Evolutionary conservation across 495 filamentous ascomycete species (phyloP).

Genomic region (Neurospora sp.): DNA sequence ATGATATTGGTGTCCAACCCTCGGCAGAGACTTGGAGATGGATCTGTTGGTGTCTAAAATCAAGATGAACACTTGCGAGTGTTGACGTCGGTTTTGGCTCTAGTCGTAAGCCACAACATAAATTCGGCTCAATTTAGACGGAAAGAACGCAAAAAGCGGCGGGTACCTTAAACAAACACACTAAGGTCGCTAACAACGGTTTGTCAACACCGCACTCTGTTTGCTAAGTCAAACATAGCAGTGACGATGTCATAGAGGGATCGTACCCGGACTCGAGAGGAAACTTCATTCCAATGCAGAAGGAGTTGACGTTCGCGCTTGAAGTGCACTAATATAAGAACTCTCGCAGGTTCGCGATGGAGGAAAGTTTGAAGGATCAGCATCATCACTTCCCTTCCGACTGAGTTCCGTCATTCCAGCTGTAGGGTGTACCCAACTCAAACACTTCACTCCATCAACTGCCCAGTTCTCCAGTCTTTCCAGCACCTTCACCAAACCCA

Average conservation of each 20-base stretch:
- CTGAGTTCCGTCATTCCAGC: too few relatives aligned
- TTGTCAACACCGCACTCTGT: not conserved
- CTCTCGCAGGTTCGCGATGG: too few relatives aligned
- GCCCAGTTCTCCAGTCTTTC: not conserved
- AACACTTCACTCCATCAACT: not conserved
- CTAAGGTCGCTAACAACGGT: not conserved
- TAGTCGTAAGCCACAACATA: not conserved
- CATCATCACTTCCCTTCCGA: not conserved
- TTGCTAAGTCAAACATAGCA: not conserved
- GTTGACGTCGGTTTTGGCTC: not conserved
- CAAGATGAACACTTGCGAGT: not conserved
- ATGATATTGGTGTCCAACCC: not conserved
- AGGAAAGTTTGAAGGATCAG: not conserved
- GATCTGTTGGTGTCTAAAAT: not conserved
- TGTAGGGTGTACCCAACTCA: too few relatives aligned
- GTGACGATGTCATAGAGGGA: not conserved
- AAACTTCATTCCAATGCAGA: not conserved
- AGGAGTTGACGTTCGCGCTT: not conserved
- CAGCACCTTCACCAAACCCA: not conserved
- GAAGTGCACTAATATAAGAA: not conserved
- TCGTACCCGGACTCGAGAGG: too few relatives aligned
- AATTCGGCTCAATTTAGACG: not conserved
- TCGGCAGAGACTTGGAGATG: not conserved
- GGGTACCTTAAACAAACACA: not conserved
- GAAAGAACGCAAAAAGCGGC: not conserved